Percentiles rank a stretch among this genome's conserved stretches.
These are phyloP conservation scores for barrel medic (Medicago truncatula) DNA, from an alignment of 306 rosid genomes.

Conservation along the genomic window MtrunA17r5.0-ANR NC_053042.1:44354501-44355000, in stretches of 20 bases:
- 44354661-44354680: background rate
- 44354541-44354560: background rate
- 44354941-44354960: too few species aligned
- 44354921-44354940: background rate
- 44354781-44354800: too few species aligned
- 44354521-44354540: conserved; percentile 28
- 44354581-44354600: background rate
- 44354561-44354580: background rate
- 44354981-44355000: background rate
- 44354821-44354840: too few species aligned
- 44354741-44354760: too few species aligned
- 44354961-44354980: background rate
- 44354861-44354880: too few species aligned
- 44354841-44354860: too few species aligned
- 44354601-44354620: background rate
- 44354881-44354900: background rate
- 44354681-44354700: background rate
- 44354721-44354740: too few species aligned
- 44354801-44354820: too few species aligned
- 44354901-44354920: conserved; percentile 8
- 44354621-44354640: background rate
- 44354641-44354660: too few species aligned
- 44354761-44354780: too few species aligned
- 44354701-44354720: too few species aligned
- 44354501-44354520: background rate